These are phyloP conservation scores for Tinospora cordifolia DNA, from an alignment of 164 flowering plant species.

Conservation along the genomic window DNA sequence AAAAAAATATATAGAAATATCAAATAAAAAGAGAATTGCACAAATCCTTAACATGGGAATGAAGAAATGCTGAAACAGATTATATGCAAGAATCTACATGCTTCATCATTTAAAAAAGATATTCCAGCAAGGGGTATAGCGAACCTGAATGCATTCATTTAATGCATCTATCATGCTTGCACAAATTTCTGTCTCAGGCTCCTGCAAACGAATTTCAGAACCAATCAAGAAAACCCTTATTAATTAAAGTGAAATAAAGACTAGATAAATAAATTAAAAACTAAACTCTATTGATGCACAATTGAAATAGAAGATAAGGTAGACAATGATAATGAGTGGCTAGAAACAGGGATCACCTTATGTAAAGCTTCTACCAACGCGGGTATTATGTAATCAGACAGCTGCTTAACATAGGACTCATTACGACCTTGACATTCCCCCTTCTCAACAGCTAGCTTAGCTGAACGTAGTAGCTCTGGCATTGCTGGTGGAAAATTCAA, in stretches of 20 bases:
- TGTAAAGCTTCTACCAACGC: slow-evolving; percentile 55
- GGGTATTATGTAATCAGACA: slow-evolving; percentile 52
- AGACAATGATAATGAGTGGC: not conserved
- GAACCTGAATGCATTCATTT: slow-evolving; percentile 54
- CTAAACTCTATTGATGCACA: no score
- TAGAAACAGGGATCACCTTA: slow-evolving; percentile 29
- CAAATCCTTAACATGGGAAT: no score
- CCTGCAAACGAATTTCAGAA: slow-evolving; percentile 28
- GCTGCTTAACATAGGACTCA: slow-evolving; percentile 50
- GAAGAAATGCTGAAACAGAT: no score
- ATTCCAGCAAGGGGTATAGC: slow-evolving; percentile 1
- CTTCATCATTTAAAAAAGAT: no score
- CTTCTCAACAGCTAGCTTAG: slow-evolving; percentile 56
- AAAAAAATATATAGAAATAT: no score
- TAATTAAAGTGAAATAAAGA: no score
- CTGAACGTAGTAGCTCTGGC: slow-evolving; percentile 58
- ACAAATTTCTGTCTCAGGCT: slow-evolving; percentile 56
- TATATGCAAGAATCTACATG: no score
- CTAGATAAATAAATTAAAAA: no score
- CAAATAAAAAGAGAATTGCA: no score
- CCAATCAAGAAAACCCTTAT: no score
- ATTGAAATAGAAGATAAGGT: no score
- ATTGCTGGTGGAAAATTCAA: slow-evolving; percentile 31
- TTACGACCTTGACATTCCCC: slow-evolving; percentile 52
- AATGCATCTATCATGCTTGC: slow-evolving; percentile 54